A percentile compares a stretch with the other conserved stretches of the same genome.
phyloP scores from a whole-genome alignment of 768 basidiomycete species.

The Crepidotus variabilis region DNA sequence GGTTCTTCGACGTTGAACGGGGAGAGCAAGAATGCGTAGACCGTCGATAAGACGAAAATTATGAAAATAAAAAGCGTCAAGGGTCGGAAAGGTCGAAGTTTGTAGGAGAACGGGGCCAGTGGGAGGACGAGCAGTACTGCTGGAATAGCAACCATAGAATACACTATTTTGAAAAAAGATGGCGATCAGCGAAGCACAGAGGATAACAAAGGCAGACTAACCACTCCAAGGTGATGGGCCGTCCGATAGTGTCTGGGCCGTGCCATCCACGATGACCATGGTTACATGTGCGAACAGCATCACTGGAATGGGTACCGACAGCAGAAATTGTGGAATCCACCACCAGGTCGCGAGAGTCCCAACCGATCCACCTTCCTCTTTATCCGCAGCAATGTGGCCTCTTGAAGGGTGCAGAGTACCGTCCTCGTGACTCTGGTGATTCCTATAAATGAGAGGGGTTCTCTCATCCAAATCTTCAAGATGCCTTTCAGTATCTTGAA shows the following conservation, averaged over 20 bases:
- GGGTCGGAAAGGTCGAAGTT: constrained; percentile 18
- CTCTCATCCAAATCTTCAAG: constrained; percentile 14
- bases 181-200: background rate
- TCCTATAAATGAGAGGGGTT: constrained; percentile 16
- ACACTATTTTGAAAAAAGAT: constrained; percentile 13
- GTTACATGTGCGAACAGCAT: constrained; percentile 24
- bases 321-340: constrained; percentile 27
- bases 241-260: constrained; percentile 26
- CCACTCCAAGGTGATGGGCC: constrained; percentile 23
- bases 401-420: constrained; percentile 6
- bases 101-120: constrained; percentile 22
- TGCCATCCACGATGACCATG: constrained; percentile 21
- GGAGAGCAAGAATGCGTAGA: constrained; percentile 11
- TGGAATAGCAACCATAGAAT: constrained; percentile 13
- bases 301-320: constrained; percentile 24
- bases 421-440: constrained; percentile 3
- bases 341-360: constrained; percentile 18
- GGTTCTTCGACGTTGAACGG: constrained; percentile 15
- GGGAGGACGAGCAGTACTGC: constrained; percentile 20
- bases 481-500: constrained; percentile 3
- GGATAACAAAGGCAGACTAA: constrained; percentile 10
- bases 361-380: constrained; percentile 1
- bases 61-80: constrained; percentile 7
- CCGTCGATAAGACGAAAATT: constrained; percentile 11
- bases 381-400: background rate